phyloP scores from a whole-genome alignment of 2,329 filamentous ascomycete genomes.

The Thielaviopsis populi region DNA sequence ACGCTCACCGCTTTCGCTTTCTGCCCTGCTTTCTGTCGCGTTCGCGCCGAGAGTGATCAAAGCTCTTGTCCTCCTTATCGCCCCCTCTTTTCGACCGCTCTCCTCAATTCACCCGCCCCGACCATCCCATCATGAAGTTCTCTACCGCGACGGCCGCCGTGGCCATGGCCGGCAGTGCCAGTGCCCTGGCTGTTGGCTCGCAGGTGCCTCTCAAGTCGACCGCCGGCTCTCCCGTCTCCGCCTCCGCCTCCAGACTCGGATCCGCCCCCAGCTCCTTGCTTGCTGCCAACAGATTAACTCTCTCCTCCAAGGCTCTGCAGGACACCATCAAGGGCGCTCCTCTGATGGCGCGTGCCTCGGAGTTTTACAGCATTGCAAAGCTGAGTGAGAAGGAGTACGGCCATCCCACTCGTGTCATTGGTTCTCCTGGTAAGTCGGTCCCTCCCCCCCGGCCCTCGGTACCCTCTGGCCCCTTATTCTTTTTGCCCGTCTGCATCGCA shows the following conservation, averaged over 20 bases:
- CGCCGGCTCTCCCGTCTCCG: neutral
- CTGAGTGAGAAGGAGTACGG: slow-evolving; percentile 44
- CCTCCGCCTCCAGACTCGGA: slow-evolving; percentile 15
- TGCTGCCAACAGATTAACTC: slow-evolving; percentile 26
- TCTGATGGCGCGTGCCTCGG: slow-evolving; percentile 43
- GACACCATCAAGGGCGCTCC: slow-evolving; percentile 38
- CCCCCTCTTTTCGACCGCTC: neutral
- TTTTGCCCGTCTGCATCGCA: too few species aligned
- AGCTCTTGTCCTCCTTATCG: neutral
- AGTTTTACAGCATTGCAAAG: slow-evolving; percentile 48
- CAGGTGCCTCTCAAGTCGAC: slow-evolving; percentile 10
- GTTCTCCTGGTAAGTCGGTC: slow-evolving; percentile 39
- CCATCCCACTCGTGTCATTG: slow-evolving; percentile 57
- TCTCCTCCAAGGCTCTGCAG: slow-evolving; percentile 42
- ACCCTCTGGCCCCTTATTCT: too few species aligned
- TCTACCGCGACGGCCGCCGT: slow-evolving; percentile 10
- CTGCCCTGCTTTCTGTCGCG: neutral
- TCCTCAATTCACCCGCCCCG: too few species aligned
- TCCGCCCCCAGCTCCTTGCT: neutral
- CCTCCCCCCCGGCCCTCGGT: neutral
- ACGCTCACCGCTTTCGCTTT: neutral
- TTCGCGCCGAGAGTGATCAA: neutral
- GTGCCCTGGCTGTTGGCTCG: slow-evolving; percentile 10
- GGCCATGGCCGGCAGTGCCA: slow-evolving; percentile 15
- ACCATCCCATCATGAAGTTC: slow-evolving; percentile 10